Percentiles rank a stretch among this genome's conserved stretches.
These are phyloP conservation scores for Fusarium irregulare DNA, from an alignment of 2,329 filamentous ascomycete genomes.

Conservation along the genomic window DNA sequence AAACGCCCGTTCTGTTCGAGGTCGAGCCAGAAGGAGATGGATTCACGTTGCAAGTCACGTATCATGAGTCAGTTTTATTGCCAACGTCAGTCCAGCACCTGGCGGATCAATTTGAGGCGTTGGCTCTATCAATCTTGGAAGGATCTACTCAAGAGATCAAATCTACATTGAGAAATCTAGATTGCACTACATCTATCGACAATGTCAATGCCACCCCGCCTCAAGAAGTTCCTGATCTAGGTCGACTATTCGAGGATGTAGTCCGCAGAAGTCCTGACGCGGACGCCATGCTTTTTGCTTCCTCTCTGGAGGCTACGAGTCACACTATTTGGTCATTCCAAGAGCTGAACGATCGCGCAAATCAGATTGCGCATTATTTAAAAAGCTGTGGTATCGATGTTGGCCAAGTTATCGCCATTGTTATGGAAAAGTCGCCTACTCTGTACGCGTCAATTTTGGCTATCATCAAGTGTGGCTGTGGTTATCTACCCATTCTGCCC, in stretches of 20 bases:
- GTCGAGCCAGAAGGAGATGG: constrained; percentile 69
- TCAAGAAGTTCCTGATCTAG: constrained; percentile 57
- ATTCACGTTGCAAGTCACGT: constrained; percentile 61
- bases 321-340: constrained; percentile 68
- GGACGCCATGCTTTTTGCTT: constrained; percentile 73
- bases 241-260: constrained; percentile 64
- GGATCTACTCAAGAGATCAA: constrained; percentile 40
- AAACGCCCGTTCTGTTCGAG: constrained; percentile 81
- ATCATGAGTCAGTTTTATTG: constrained; percentile 62
- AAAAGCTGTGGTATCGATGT: constrained; percentile 57
- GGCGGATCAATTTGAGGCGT: constrained; percentile 68
- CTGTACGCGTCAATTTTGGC: constrained; percentile 82
- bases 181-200: constrained; percentile 58
- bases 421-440: constrained; percentile 79
- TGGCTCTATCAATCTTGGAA: constrained; percentile 53
- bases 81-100: constrained; percentile 66
- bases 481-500: constrained; percentile 82
- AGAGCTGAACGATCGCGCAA: constrained; percentile 72
- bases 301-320: constrained; percentile 43
- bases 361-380: constrained; percentile 70
- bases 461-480: constrained; percentile 78
- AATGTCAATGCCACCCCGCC: constrained; percentile 56
- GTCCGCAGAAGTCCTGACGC: constrained; percentile 61
- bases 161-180: constrained; percentile 40
- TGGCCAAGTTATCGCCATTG: constrained; percentile 74